Percentiles rank a stretch among this genome's conserved stretches.
phyloP scores from a whole-genome alignment of 352 stramenopile species.

The Blastocystis sp. region DNA sequence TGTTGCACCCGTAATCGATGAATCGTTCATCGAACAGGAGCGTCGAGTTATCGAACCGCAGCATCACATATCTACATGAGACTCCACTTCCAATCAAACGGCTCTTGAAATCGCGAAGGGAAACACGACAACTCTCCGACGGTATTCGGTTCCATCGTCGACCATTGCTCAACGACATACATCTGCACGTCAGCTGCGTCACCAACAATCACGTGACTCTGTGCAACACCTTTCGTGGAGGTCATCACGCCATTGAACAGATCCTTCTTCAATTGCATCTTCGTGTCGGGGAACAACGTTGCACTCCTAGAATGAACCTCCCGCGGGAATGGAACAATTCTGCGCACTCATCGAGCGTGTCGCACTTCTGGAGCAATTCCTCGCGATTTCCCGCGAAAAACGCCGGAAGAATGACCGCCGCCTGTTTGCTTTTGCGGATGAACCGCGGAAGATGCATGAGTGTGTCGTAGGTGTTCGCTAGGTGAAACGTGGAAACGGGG shows the following conservation, averaged over 20 bases:
- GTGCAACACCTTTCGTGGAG: not conserved
- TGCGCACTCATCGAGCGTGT: not conserved
- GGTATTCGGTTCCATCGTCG: not conserved
- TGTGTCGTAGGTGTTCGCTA: not conserved
- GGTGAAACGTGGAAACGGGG: too few relatives aligned
- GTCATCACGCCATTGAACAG: not conserved
- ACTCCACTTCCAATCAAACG: not conserved
- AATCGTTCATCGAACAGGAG: slow-evolving; percentile 46
- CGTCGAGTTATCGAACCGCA: not conserved
- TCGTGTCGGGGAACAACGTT: slow-evolving; percentile 7
- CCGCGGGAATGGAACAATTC: not conserved
- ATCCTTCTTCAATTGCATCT: not conserved
- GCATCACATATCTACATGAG: slow-evolving; percentile 22
- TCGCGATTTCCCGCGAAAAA: not conserved
- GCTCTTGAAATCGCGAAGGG: slow-evolving; percentile 26
- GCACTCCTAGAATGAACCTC: not conserved
- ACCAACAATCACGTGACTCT: not conserved
- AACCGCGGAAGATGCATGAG: not conserved
- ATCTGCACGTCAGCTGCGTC: not conserved
- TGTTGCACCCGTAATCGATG: slow-evolving; percentile 54
- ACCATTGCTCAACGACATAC: not conserved
- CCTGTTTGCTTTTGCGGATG: not conserved
- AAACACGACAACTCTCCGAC: not conserved
- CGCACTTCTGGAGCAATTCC: not conserved
- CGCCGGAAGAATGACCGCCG: slow-evolving; percentile 23